A percentile compares a stretch with the other conserved stretches of the same genome.
phyloP scores from a whole-genome alignment of 805 yeast genomes.

The Spathaspora girioi region DNA sequence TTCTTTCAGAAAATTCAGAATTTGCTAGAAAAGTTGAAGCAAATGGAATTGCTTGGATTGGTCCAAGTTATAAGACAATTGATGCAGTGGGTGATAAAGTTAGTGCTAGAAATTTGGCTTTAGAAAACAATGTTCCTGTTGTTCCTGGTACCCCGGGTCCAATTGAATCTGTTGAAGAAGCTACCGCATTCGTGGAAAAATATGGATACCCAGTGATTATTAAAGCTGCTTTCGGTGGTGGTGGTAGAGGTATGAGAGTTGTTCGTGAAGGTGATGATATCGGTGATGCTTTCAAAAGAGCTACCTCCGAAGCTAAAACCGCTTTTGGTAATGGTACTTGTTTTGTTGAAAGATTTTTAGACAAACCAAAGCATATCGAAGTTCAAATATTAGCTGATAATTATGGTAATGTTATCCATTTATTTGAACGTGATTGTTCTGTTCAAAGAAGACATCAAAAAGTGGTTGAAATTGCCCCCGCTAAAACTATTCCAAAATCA shows the following conservation, averaged over 20 bases:
- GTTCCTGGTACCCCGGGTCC: constrained; percentile 99
- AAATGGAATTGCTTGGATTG: constrained; percentile 93
- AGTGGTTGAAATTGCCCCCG: constrained; percentile 98
- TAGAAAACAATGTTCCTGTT: constrained; percentile 76
- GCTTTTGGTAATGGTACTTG: constrained; percentile 99
- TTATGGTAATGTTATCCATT: constrained; percentile 91
- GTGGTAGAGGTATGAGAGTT: constrained; percentile 99
- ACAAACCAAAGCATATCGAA: constrained; percentile 96
- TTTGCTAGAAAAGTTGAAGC: constrained; percentile 89
- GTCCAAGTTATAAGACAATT: constrained; percentile 84
- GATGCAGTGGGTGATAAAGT: constrained; percentile 97
- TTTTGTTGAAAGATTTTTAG: constrained; percentile 92
- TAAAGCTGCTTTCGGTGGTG: constrained; percentile 99
- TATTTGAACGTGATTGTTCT: constrained; percentile 98
- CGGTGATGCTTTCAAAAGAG: constrained; percentile 88
- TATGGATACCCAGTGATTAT: constrained; percentile 95
- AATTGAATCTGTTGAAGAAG: constrained; percentile 75
- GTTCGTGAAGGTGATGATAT: constrained; percentile 95
- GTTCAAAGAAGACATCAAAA: constrained; percentile 99
- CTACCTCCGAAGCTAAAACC: constrained; percentile 88
- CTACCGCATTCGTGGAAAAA: constrained; percentile 70
- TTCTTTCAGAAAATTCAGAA: constrained; percentile 68
- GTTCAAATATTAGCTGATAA: constrained; percentile 93
- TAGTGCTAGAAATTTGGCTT: constrained; percentile 85
- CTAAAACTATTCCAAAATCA: constrained; percentile 75